Percentiles rank a stretch among this genome's conserved stretches.
Conservation (phyloP, 164 flowering plant genomes). For the Vitis amurensis region DNA sequence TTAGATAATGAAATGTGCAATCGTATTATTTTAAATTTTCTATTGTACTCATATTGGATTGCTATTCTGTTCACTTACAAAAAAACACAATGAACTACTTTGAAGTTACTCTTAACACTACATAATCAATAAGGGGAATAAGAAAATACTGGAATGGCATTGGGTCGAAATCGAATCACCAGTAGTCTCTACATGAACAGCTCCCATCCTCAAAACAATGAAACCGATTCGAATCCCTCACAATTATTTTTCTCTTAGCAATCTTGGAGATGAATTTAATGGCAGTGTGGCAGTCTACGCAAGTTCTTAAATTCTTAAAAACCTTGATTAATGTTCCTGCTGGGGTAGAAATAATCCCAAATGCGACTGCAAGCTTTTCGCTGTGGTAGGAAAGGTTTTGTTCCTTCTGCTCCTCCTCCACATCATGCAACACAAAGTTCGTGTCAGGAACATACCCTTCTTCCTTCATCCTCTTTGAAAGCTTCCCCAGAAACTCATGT, state of each 20-base stretch:
- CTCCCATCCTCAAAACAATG: conserved; percentile 37
- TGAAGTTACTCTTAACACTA: too few relatives aligned
- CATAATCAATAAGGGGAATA: too few relatives aligned
- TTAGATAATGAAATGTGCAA: too few relatives aligned
- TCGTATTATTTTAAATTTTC: too few relatives aligned
- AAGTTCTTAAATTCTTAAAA: conserved; percentile 40
- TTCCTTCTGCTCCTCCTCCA: conserved; percentile 46
- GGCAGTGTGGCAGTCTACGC: conserved; percentile 43
- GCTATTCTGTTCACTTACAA: too few relatives aligned
- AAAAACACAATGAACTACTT: too few relatives aligned
- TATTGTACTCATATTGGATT: too few relatives aligned
- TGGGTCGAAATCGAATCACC: background rate
- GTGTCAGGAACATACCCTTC: conserved; percentile 42
- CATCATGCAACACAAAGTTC: conserved; percentile 41
- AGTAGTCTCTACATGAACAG: conserved; percentile 39
- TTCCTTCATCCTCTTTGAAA: conserved; percentile 31
- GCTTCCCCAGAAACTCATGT: conserved; percentile 19
- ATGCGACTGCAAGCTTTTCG: conserved; percentile 44
- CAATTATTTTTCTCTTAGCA: conserved; percentile 30
- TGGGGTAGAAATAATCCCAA: conserved; percentile 32
- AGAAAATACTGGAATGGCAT: too few relatives aligned
- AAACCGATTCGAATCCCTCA: conserved; percentile 41
- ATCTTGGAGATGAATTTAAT: conserved; percentile 38
- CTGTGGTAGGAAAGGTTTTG: conserved; percentile 37
- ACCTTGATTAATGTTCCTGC: conserved; percentile 31